These are phyloP conservation scores for Geotrichum phurueaensis DNA, from an alignment of 1,139 yeast genomes.

Conservation along the genomic window DNA sequence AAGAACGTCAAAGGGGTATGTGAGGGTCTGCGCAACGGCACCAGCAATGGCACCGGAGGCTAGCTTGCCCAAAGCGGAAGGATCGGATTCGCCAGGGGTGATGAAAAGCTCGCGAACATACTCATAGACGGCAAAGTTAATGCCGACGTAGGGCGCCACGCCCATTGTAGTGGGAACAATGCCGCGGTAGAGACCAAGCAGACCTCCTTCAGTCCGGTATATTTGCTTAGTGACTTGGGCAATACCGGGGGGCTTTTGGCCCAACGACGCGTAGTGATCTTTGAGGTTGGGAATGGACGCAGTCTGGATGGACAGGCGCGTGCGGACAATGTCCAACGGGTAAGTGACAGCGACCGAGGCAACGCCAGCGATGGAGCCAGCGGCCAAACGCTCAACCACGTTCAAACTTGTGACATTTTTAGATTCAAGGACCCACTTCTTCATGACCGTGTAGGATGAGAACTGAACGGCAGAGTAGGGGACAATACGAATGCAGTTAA, in stretches of 20 bases:
- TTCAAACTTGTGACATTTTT: constrained; percentile 29
- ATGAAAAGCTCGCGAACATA: constrained; percentile 53
- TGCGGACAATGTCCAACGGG: constrained; percentile 86
- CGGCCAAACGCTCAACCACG: constrained; percentile 54
- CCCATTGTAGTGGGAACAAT: constrained; percentile 84
- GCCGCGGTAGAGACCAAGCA: constrained; percentile 74
- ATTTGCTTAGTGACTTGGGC: constrained; percentile 52
- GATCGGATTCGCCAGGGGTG: constrained; percentile 33
- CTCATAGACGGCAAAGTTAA: constrained; percentile 88
- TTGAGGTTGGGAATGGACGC: constrained; percentile 58
- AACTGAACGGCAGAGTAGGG: constrained; percentile 97
- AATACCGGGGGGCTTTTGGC: constrained; percentile 57
- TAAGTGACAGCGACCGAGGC: constrained; percentile 79
- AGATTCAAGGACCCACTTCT: constrained; percentile 33
- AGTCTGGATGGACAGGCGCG: constrained; percentile 83
- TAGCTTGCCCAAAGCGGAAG: constrained; percentile 51
- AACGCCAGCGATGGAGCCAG: constrained; percentile 81
- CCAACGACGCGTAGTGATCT: constrained; percentile 38
- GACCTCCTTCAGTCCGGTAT: constrained; percentile 73
- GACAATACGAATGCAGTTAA: constrained; percentile 81
- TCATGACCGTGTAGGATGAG: constrained; percentile 72
- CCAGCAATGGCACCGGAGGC: constrained; percentile 83
- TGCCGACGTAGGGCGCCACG: constrained; percentile 93
- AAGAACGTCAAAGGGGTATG: constrained; percentile 85
- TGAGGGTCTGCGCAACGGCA: constrained; percentile 72